Evolutionary conservation across 441 rosid genomes (phyloP), one percentile per base, ranked within the genome.

Genomic region (Adansonia rubrostipa): DNA sequence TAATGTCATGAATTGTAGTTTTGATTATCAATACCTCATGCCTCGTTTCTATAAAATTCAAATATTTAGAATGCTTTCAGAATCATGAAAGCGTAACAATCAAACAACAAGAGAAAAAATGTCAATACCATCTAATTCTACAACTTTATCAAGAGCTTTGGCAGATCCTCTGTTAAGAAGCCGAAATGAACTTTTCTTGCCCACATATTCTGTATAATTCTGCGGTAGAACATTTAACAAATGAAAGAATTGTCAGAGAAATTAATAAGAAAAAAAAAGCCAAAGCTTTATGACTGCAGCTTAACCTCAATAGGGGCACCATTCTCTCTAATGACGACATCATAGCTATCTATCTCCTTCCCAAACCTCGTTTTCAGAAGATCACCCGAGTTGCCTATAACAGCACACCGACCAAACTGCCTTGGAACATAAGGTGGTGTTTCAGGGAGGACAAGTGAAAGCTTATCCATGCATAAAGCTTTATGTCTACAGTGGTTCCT

Each of bases 81-180:
- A 62, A 80, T 81, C 24, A 78, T 40, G 48, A 75, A 75, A 50
- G 47, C 28, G 7, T 15, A 62, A 77, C 15, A 8, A 56, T 71
- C 53, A 53, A 58, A 14, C 54, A 83, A 79, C 14, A 74, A 70
- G 75, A 1, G 48, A 19, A 57, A 17, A 13, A 57, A 19, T 71
- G 74, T 20, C 74, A 74, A 77, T 92, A 96, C 99, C 97, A 85
- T 94, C 98, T 77, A 96, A 89, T 82, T 94, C 99, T 71, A 91
- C 96, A 80, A 96, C 98, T 87, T 96, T 94, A 84, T 96, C 99
- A 60, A 93, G 97, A 77, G 99, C 98, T 93, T 96, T 94, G 66
- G 99, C 97, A 82, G 98, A 92, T 73, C 98, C 98, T 83, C 98
- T 85, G 74, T 92, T 96, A 81, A 96, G 98, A 87, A 96, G 98